Percentiles rank a stretch among this genome's conserved stretches.
phyloP scores from a whole-genome alignment of 805 yeast genomes.

The Candida railenensis region DNA sequence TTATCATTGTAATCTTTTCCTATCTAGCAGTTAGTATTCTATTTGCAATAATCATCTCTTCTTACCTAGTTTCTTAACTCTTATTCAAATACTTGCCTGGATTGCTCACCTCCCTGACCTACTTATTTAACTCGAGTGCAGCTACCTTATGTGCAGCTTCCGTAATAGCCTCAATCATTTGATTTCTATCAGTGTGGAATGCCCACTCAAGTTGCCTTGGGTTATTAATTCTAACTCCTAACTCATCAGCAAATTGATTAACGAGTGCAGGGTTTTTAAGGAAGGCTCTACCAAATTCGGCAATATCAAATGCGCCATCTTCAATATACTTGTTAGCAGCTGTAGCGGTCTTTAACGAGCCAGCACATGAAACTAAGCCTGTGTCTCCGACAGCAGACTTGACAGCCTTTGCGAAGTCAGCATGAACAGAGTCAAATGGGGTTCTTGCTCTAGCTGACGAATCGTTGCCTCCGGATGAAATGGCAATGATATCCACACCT shows the following conservation, averaged over 20 bases:
- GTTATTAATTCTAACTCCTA: conserved; percentile 40
- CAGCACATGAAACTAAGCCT: conserved; percentile 46
- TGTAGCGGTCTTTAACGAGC: conserved; percentile 31
- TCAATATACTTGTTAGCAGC: conserved; percentile 41
- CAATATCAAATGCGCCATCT: conserved; percentile 45
- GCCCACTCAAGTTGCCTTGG: conserved; percentile 25
- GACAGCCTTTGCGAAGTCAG: conserved; percentile 38
- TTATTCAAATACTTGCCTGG: too few relatives aligned
- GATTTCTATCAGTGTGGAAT: conserved; percentile 18
- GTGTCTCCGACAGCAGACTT: conserved; percentile 45
- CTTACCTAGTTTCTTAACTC: too few relatives aligned
- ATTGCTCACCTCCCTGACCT: too few relatives aligned
- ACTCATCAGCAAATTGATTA: conserved; percentile 49
- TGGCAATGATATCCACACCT: conserved; percentile 55
- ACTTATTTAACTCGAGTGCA: too few relatives aligned
- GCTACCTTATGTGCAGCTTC: background rate
- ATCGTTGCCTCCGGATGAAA: conserved; percentile 53
- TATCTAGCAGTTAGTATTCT: too few relatives aligned
- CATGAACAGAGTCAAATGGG: conserved; percentile 31
- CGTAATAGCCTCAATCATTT: conserved; percentile 16
- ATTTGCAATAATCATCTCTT: too few relatives aligned
- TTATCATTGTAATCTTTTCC: too few relatives aligned
- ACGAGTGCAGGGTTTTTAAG: conserved; percentile 51
- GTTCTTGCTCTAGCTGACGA: conserved; percentile 26
- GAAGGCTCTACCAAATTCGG: conserved; percentile 46